phyloP scores from a whole-genome alignment of 139 green algal genomes.

The Chlorella sp. region DNA sequence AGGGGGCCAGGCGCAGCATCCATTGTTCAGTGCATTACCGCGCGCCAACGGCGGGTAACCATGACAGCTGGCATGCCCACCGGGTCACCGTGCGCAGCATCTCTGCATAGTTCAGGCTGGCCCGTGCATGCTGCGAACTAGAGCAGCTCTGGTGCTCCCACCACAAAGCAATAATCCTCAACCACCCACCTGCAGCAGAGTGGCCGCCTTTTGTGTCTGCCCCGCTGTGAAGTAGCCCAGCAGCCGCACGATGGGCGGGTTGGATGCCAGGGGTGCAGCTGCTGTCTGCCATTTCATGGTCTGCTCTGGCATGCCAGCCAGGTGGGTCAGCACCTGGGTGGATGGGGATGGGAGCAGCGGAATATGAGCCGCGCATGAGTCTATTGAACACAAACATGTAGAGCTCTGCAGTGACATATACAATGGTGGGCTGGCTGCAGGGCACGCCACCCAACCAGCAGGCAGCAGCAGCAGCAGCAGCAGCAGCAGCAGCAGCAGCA shows the following conservation, averaged over 20 bases:
- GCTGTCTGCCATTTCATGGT: conserved; percentile 67
- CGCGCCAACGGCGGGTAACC: too few relatives aligned
- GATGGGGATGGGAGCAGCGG: not conserved
- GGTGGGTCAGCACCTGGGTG: conserved; percentile 54
- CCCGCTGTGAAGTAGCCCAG: conserved; percentile 72
- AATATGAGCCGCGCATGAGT: too few relatives aligned
- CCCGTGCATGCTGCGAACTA: too few relatives aligned
- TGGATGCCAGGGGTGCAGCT: not conserved
- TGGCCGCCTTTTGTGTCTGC: conserved; percentile 43
- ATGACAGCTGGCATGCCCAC: too few relatives aligned
- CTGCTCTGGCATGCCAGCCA: conserved; percentile 54
- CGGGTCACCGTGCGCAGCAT: too few relatives aligned
- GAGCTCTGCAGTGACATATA: too few relatives aligned
- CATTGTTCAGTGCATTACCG: too few relatives aligned
- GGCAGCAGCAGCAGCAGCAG: not conserved
- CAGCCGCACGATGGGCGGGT: conserved; percentile 67
- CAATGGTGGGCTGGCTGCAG: too few relatives aligned
- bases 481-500: not conserved
- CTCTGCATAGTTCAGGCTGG: too few relatives aligned
- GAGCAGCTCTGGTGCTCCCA: too few relatives aligned
- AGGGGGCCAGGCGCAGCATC: not conserved
- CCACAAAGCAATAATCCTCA: too few relatives aligned
- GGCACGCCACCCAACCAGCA: not conserved
- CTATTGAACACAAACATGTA: too few relatives aligned
- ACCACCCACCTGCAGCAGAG: not conserved